Percentiles rank a stretch among this genome's conserved stretches.
Conservation (phyloP, 31 red algal genomes). For the Endocladia muricata region DNA sequence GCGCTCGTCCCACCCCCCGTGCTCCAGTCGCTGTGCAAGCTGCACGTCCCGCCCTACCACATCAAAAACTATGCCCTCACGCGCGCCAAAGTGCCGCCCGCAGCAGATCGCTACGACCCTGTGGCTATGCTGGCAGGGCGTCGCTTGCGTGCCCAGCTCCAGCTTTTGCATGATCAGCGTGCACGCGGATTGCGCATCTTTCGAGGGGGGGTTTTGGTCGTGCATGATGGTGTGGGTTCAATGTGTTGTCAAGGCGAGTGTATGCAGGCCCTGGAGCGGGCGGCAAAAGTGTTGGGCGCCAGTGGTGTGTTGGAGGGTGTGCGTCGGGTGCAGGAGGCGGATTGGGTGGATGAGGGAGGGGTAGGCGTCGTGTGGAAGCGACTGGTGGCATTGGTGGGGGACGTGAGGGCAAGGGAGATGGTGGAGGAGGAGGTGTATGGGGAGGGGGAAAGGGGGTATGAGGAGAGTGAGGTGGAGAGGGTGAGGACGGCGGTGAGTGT, state of each 20-base stretch:
- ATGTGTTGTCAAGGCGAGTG: not conserved
- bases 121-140: conserved; percentile 25
- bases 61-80: conserved; percentile 37
- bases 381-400: conserved; percentile 24
- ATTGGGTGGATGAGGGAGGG: conserved; percentile 42
- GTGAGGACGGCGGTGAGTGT: not conserved
- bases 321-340: conserved; percentile 19
- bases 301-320: not conserved
- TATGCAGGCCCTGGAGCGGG: not conserved
- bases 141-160: not conserved
- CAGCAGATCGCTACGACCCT: conserved; percentile 28
- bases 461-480: not conserved
- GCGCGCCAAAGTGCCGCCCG: not conserved
- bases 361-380: conserved; percentile 33
- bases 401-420: conserved; percentile 7
- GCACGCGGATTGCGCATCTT: conserved; percentile 36
- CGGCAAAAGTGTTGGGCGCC: not conserved
- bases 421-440: conserved; percentile 1
- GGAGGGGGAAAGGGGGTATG: not conserved
- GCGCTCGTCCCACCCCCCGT: conserved; percentile 42
- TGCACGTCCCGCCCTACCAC: conserved; percentile 38
- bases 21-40: conserved; percentile 29
- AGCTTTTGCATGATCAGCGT: conserved; percentile 19
- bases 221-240: not conserved
- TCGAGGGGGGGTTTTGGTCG: not conserved